Percentiles rank a stretch among this genome's conserved stretches.
These are phyloP conservation scores for Magnusiomyces sp. DNA, from an alignment of 1,139 yeast species.

Conservation along the genomic window DNA sequence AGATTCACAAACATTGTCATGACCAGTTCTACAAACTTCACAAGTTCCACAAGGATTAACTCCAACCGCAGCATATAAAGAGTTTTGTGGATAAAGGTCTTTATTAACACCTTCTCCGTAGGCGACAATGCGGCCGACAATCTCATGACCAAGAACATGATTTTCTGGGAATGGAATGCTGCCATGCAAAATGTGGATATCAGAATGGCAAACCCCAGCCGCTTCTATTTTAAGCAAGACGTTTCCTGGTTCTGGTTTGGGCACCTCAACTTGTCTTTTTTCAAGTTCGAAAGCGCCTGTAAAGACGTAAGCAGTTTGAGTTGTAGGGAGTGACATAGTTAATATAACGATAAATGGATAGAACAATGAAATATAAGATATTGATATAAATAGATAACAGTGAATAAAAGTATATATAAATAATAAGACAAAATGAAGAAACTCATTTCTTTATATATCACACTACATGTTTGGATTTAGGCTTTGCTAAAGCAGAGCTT, in stretches of 20 bases:
- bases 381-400: too few species aligned
- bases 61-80: slow-evolving; percentile 35
- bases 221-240: slow-evolving; percentile 43
- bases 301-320: slow-evolving; percentile 12
- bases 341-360: too few species aligned
- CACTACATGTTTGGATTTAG: too few species aligned
- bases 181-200: slow-evolving; percentile 39
- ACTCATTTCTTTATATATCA: too few species aligned
- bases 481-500: too few species aligned
- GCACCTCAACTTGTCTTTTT: slow-evolving; percentile 30
- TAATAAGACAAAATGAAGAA: too few species aligned
- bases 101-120: slow-evolving; percentile 34
- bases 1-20: slow-evolving; percentile 35
- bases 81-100: slow-evolving; percentile 33
- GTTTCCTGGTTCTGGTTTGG: slow-evolving; percentile 34
- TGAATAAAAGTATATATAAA: too few species aligned
- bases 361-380: too few species aligned
- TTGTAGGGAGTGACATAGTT: too few species aligned
- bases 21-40: slow-evolving; percentile 37
- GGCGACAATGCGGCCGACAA: slow-evolving; percentile 42
- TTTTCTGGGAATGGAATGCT: slow-evolving; percentile 21
- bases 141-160: slow-evolving; percentile 51
- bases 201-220: slow-evolving; percentile 47
- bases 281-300: slow-evolving; percentile 1
- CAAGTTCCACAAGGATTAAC: slow-evolving; percentile 41